Percentiles rank a stretch among this genome's conserved stretches.
Evolutionary conservation across 75 land plant genomes (phyloP).

Genomic region (Azolla pinnata): DNA sequence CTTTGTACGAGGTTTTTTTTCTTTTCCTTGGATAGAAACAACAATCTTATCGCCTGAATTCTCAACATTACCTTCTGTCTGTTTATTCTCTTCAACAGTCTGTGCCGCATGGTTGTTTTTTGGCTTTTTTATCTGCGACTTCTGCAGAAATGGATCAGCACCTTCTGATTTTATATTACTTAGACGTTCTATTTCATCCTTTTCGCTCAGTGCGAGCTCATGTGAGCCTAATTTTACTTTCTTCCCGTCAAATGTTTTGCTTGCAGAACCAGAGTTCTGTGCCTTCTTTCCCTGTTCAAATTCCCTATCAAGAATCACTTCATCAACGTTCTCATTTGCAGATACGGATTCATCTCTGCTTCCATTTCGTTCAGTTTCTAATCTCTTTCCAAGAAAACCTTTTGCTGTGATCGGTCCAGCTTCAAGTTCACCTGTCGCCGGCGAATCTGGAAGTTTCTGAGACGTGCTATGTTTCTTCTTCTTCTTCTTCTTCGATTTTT

Average conservation of each 20-base stretch:
- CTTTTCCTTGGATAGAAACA: background rate
- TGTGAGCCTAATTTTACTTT: too few species aligned
- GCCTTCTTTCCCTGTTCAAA: background rate
- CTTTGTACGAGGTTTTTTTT: background rate
- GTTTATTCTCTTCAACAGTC: background rate
- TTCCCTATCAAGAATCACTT: background rate
- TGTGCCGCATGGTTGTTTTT: background rate
- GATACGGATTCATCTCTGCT: slow-evolving; percentile 11
- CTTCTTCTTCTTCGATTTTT: slow-evolving; percentile 23
- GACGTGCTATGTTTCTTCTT: slow-evolving; percentile 6
- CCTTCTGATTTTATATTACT: background rate
- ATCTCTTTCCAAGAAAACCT: background rate
- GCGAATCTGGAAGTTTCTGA: background rate
- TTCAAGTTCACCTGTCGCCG: background rate
- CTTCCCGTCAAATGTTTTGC: too few species aligned
- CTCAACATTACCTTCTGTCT: slow-evolving; percentile 9
- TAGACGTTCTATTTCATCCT: background rate
- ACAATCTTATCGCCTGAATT: too few species aligned
- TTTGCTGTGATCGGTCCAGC: background rate
- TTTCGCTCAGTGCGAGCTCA: background rate
- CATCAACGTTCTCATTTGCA: slow-evolving; percentile 47
- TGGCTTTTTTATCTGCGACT: too few species aligned
- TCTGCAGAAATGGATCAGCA: background rate
- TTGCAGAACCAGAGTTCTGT: too few species aligned
- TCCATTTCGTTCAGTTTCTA: slow-evolving; percentile 2